Evolutionary conservation across 2,329 filamentous ascomycete genomes (phyloP).

Genomic region (Alternaria postmessia): DNA sequence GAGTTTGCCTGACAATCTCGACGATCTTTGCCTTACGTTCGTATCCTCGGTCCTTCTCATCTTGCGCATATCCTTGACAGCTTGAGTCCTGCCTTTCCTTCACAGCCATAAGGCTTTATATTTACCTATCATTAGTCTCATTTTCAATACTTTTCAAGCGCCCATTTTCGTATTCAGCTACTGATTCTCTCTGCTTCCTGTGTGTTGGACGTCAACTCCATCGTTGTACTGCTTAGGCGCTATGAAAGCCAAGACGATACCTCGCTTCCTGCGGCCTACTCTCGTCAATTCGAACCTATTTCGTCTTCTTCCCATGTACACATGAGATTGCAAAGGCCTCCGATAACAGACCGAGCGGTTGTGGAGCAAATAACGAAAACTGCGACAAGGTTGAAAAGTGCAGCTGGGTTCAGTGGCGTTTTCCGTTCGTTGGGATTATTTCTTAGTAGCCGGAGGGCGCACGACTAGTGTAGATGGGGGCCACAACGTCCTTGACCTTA

Average conservation of each 20-base stretch:
- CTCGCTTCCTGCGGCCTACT: slow-evolving; percentile 2
- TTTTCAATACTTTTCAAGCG: neutral
- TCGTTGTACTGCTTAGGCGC: neutral
- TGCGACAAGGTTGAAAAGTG: neutral
- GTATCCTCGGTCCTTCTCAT: neutral
- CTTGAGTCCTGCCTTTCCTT: neutral
- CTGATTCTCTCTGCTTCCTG: neutral
- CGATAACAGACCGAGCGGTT: slow-evolving; percentile 1
- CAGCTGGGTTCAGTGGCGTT: slow-evolving; percentile 7
- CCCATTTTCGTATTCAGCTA: neutral
- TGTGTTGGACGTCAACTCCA: neutral
- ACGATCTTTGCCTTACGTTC: neutral
- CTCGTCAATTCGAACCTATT: slow-evolving; percentile 2
- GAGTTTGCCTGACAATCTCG: neutral
- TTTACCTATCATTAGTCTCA: too few relatives aligned
- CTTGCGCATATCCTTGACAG: neutral
- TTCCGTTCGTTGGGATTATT: slow-evolving; percentile 1
- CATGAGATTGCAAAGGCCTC: neutral
- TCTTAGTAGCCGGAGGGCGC: neutral
- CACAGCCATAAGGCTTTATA: neutral
- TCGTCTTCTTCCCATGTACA: neutral
- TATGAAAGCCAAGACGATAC: neutral
- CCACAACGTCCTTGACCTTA: neutral
- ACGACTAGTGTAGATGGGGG: neutral
- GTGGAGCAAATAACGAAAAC: slow-evolving; percentile 1